phyloP scores from a whole-genome alignment of 2,329 filamentous ascomycete genomes.

The Pyricularia sp. region DNA sequence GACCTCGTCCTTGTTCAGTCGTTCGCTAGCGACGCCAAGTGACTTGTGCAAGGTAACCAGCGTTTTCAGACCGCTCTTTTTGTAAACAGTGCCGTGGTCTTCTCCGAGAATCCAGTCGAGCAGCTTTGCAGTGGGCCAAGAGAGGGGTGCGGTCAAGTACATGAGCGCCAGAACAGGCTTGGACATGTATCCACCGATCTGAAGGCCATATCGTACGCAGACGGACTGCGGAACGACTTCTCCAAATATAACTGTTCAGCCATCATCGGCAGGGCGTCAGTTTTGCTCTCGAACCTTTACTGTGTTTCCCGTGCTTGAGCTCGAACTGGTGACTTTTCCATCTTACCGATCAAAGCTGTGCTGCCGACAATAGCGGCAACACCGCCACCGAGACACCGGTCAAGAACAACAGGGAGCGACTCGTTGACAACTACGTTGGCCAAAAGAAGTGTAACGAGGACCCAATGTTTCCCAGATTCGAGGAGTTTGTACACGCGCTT shows the following conservation, averaged over 20 bases:
- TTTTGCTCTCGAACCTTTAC: not conserved
- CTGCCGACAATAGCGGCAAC: slow-evolving; percentile 89
- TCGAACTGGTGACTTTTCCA: not conserved
- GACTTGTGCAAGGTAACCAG: slow-evolving; percentile 91
- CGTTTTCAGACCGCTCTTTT: slow-evolving; percentile 94
- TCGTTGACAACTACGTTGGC: slow-evolving; percentile 98
- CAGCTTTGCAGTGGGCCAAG: slow-evolving; percentile 91
- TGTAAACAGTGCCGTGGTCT: slow-evolving; percentile 93
- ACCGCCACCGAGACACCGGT: slow-evolving; percentile 84
- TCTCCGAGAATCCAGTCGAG: slow-evolving; percentile 87
- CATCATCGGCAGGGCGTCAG: not conserved
- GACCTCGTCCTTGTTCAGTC: slow-evolving; percentile 92
- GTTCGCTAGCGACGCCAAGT: slow-evolving; percentile 72
- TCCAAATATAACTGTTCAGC: slow-evolving; percentile 77
- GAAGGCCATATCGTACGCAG: slow-evolving; percentile 89
- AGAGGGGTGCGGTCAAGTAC: slow-evolving; percentile 80
- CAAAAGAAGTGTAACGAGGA: slow-evolving; percentile 82
- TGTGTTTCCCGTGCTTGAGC: not conserved
- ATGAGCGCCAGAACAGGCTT: slow-evolving; percentile 78
- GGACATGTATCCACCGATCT: slow-evolving; percentile 88
- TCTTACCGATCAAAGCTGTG: slow-evolving; percentile 81
- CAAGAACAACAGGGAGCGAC: slow-evolving; percentile 86
- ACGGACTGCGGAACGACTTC: slow-evolving; percentile 93
- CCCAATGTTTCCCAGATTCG: slow-evolving; percentile 91
- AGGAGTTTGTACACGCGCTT: slow-evolving; percentile 67